A percentile compares a stretch with the other conserved stretches of the same genome.
These are phyloP conservation scores for Globisporangium paroecandrum DNA, from an alignment of 352 stramenopile genomes.

Conservation along the genomic window DNA sequence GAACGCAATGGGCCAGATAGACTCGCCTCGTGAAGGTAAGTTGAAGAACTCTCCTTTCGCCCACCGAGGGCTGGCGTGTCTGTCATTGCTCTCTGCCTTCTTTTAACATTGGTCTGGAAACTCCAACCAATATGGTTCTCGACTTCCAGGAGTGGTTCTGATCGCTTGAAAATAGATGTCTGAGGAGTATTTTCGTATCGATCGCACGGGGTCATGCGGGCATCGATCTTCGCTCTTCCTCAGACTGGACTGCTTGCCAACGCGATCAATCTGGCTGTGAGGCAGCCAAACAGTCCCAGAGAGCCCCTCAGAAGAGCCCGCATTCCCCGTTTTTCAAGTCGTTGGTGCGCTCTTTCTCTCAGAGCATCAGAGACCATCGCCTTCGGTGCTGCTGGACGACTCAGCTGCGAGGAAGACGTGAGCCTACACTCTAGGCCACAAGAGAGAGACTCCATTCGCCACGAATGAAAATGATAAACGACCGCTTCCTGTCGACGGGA, in stretches of 20 bases:
- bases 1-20: neutral
- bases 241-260: neutral
- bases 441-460: neutral
- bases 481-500: neutral
- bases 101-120: neutral
- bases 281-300: neutral
- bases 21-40: neutral
- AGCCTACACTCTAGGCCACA: neutral
- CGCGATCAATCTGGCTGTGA: neutral
- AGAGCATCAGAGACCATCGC: neutral
- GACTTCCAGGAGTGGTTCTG: neutral
- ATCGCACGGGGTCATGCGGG: neutral
- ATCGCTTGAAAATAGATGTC: neutral
- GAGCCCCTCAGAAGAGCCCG: neutral
- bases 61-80: neutral
- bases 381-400: neutral
- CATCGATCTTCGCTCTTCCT: neutral
- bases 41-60: neutral
- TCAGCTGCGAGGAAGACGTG: neutral
- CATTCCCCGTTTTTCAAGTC: conserved; percentile 4
- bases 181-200: neutral
- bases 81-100: neutral
- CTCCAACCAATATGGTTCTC: neutral
- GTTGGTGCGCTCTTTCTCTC: neutral
- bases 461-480: conserved; percentile 11